A percentile compares a stretch with the other conserved stretches of the same genome.
Conservation (phyloP, 192 early-diverging fungal genomes). For the Coemansia asiatica region DNA sequence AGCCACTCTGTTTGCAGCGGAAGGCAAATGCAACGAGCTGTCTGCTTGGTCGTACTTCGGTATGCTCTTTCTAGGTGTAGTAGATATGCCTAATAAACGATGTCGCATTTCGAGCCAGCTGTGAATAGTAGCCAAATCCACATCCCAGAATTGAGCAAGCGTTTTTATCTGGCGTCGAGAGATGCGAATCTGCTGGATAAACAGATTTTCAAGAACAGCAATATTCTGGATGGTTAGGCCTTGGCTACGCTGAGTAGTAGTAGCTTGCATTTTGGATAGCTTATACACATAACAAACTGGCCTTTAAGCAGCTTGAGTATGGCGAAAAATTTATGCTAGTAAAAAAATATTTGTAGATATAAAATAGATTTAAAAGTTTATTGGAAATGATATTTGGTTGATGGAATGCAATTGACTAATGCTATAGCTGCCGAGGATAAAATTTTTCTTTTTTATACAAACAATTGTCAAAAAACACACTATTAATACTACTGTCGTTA, state of each 20-base stretch:
- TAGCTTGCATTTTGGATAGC: not conserved
- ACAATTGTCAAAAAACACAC: too few species aligned
- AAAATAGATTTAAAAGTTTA: too few species aligned
- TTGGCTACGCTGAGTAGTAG: not conserved
- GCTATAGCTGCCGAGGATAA: too few species aligned
- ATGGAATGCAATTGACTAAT: too few species aligned
- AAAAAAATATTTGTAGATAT: too few species aligned
- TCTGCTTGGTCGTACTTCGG: not conserved
- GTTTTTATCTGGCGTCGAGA: conserved; percentile 6
- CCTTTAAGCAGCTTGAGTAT: too few species aligned
- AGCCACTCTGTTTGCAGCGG: not conserved
- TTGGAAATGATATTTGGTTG: too few species aligned
- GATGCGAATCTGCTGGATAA: not conserved
- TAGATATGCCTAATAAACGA: not conserved
- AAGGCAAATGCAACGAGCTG: not conserved
- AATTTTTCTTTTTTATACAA: too few species aligned
- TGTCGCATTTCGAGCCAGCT: not conserved
- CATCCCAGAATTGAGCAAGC: conserved; percentile 5
- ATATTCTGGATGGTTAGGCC: not conserved
- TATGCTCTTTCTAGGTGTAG: not conserved
- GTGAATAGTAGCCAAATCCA: not conserved
- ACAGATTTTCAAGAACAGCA: not conserved
- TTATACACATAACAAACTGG: not conserved
- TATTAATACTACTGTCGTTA: not conserved
- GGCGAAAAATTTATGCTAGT: too few species aligned